Evolutionary conservation across 352 stramenopile species (phyloP), one percentile per base, ranked within the genome.

Genomic region (Thraustochytrium sp.): DNA sequence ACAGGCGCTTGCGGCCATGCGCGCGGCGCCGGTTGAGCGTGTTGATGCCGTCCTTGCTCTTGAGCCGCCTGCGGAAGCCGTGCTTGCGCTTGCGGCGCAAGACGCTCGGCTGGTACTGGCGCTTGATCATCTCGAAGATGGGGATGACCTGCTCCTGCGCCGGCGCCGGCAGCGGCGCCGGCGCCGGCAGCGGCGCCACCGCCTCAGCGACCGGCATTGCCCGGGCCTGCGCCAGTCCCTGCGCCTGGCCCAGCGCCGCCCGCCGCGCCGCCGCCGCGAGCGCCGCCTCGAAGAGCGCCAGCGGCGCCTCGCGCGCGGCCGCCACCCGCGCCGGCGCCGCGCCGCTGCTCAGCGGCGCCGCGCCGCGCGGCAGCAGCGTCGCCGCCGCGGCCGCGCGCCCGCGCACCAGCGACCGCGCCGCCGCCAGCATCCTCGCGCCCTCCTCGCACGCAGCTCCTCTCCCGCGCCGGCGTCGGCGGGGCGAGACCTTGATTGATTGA

Each of bases 61-160:
- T 2, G 16, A 85, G 44, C n/a, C 90, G 72, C 54, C 86, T 88
- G 46, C 93, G 86, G 83, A 92, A 94, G 34, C 91, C 91, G 85
- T 89, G 86, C 82, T 93, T 92, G 34, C 90, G 84, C 85, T 90
- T 93, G 59, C 91, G 89, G n/a, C 86, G 87, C 31, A 91, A 44
- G 55, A 93, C 82, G 2, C 86, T 92, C 18, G 91, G 91, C 82
- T 93, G 89, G 85, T 86, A 86, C 54, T 76, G 18, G 13, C 75
- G 40, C 59, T 84, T 84, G 40, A 78, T 61, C 68, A 80, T 80
- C 68, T 80, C 68, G 37, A 80, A 80, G 48, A 61, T 46, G 11
- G 5, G 5, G 5, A 63, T 18, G 54, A 11, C 5, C 36, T 21
- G 5, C 54, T 5, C 5, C 16, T 16, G 42, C 42, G 42, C 16